A percentile compares a stretch with the other conserved stretches of the same genome.
Conservation (phyloP, 768 basidiomycete species). For the Lactifluus echinatus region DNA sequence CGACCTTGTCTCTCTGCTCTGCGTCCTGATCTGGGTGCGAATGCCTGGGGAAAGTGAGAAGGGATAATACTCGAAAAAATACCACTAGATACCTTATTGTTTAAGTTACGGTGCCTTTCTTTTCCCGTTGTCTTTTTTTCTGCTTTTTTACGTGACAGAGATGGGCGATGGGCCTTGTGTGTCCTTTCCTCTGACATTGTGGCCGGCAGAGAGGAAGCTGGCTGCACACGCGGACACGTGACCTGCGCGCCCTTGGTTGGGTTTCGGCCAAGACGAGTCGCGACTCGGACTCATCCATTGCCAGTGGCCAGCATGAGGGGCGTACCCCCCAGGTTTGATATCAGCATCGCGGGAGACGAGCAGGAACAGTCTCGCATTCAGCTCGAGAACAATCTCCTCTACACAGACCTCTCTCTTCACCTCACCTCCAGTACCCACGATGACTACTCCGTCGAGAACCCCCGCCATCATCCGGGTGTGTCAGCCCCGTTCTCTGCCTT, state of each 20-base stretch:
- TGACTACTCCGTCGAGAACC: conserved; percentile 52
- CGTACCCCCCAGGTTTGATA: conserved; percentile 27
- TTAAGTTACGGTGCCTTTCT: conserved; percentile 68
- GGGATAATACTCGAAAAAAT: conserved; percentile 1
- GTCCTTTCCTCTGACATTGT: conserved; percentile 45
- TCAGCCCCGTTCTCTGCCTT: conserved; percentile 43
- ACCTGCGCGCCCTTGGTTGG: conserved; percentile 11
- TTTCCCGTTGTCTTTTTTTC: conserved; percentile 72
- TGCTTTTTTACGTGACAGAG: conserved; percentile 61
- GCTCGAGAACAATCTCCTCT: conserved; percentile 70
- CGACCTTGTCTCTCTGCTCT: conserved; percentile 84
- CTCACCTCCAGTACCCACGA: conserved; percentile 44
- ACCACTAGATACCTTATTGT: conserved; percentile 68
- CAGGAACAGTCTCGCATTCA: conserved; percentile 68
- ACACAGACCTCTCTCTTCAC: conserved; percentile 63
- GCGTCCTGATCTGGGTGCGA: conserved; percentile 86
- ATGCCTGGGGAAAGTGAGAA: conserved; percentile 47
- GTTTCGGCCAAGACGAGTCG: background rate
- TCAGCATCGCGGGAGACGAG: conserved; percentile 61
- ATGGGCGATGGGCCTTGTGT: conserved; percentile 76
- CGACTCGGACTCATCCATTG: background rate
- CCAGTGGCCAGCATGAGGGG: conserved; percentile 5
- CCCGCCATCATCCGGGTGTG: conserved; percentile 58
- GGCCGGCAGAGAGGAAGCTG: background rate
- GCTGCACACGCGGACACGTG: conserved; percentile 17